Base-by-base conservation (phyloP, 768 basidiomycete genomes). In the Tulasnella sp. region DNA sequence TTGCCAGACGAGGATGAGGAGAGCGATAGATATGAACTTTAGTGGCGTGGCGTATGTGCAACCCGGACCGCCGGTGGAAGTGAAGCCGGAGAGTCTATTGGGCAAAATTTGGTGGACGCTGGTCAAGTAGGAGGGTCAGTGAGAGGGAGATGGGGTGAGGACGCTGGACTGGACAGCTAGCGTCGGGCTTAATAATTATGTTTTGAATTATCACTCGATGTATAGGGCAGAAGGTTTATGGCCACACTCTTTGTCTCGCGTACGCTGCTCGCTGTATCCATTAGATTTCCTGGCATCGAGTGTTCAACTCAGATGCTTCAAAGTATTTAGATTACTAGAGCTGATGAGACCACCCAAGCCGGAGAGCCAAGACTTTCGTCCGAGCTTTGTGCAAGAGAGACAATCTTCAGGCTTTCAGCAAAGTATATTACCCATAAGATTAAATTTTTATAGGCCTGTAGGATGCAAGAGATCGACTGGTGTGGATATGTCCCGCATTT, bases 1-100 rank as follows among this genome's bases (percentile, higher is more conserved):
- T 31, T 54, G 75, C 45, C 79, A 74, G 31, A 77, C 79, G n/a
- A 67, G 25, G 11, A 76, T 75, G 72, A 67, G 71, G 9, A 42
- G 31, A 15, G 52, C 67, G 36, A 40, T 72, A 15, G 45, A 75
- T 6, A 79, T 79, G 78, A 39, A 69, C 29, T 78, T 76, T 17
- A 58, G 52, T 9, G 52, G 54, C 34, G 52, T 74, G 34, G 42
- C 39, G 73, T 49, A 67, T 37, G 6, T 22, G 12, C 11, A 31
- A 6, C n/a, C n/a, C 12, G 25, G 25, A 9, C 12, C 29, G 3
- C 69, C 69, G 8, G 19, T 38, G 49, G 72, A 73, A n/a, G 40
- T 1, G 49, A 39, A 22, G 17, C 72, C 45, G 25, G 42, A 42
- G 49, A 52, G 29, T 25, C 25, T 54, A 2, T 54, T 40, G 45